Evolutionary conservation across 2,329 filamentous ascomycete genomes (phyloP), one percentile per base, ranked within the genome.

Genomic region (Chaetomiaceae sp.): DNA sequence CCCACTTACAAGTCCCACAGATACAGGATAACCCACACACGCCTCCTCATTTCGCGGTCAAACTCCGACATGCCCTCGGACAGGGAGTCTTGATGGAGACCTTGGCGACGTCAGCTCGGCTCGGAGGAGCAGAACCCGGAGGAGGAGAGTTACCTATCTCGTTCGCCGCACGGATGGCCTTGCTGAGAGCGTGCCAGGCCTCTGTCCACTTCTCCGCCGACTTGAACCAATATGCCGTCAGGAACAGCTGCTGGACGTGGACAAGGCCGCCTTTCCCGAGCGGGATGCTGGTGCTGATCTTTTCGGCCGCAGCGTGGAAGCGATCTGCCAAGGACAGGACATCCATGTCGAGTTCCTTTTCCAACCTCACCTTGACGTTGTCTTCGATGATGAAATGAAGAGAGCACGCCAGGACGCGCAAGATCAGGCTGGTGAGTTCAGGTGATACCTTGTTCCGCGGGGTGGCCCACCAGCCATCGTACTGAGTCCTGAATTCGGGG

Each of bases 191-290:
- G 63, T 76, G 73, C 74, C 74, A 77, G 0, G 74, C 68, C 25
- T 76, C 72, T 1, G 73, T 68, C 57, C 75, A 76, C 17, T 67
- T 65, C 13, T 68, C 70, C 49, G 74, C 72, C 3, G 68, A 69
- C 53, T 76, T 76, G 38, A 68, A 70, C 73, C 73, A 77, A 19
- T 66, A 65, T 2, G 70, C 68, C 19, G 68, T 72, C 3, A 76
- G 55, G 48, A 77, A 75, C n/a, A 73, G 63, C 56, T 77, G 74
- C 57, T 77, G 74, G 2, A 77, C 70, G 14, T 75, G 70, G 31
- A 66, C 60, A 6, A 76, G 58, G 3, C 72, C 69, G 1, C 71
- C 72, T 44, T 68, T 68, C 0, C 73, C 72, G 1, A 72, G 69
- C 3, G 66, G 46, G 34, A 76, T 72, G 19, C 65, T 70, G 30